Evolutionary conservation across 441 rosid genomes (phyloP).

Genomic region (Hura crepitans): DNA sequence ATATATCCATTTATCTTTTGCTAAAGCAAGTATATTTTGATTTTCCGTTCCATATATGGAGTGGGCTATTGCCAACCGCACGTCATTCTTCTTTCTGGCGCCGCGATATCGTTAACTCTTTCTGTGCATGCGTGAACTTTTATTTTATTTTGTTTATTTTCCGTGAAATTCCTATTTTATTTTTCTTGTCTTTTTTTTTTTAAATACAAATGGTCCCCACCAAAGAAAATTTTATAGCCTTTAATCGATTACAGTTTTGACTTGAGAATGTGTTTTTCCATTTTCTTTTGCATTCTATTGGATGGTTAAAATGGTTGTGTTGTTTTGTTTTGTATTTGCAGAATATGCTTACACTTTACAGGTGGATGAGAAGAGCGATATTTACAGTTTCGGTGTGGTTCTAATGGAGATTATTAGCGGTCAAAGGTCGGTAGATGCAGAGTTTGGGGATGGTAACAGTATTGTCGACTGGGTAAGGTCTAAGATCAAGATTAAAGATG

Average conservation of each 20-base stretch:
- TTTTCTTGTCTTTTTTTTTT: background rate
- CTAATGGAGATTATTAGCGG: conserved; percentile 74
- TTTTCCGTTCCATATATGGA: background rate
- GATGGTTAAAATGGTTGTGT: background rate
- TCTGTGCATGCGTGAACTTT: conserved; percentile 27
- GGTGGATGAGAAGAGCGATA: conserved; percentile 92
- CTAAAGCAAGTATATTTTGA: conserved; percentile 12
- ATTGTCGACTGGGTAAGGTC: conserved; percentile 91
- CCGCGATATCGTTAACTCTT: conserved; percentile 15
- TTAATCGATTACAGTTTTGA: conserved; percentile 29
- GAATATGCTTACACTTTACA: conserved; percentile 91
- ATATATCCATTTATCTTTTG: too few relatives aligned
- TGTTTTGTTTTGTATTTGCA: conserved; percentile 22
- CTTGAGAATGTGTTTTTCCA: conserved; percentile 4
- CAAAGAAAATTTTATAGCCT: conserved; percentile 12
- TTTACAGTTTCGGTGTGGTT: conserved; percentile 89
- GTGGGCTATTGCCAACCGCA: background rate
- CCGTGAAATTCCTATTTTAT: background rate
- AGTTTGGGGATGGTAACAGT: conserved; percentile 93
- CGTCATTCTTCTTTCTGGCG: conserved; percentile 21
- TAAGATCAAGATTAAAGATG: conserved; percentile 61
- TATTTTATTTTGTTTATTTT: background rate
- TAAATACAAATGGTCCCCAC: conserved; percentile 22
- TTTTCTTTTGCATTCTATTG: background rate
- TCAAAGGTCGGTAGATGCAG: conserved; percentile 70